Conservation (phyloP, 805 yeast genomes). For the Nakazawaea peltata region DNA sequence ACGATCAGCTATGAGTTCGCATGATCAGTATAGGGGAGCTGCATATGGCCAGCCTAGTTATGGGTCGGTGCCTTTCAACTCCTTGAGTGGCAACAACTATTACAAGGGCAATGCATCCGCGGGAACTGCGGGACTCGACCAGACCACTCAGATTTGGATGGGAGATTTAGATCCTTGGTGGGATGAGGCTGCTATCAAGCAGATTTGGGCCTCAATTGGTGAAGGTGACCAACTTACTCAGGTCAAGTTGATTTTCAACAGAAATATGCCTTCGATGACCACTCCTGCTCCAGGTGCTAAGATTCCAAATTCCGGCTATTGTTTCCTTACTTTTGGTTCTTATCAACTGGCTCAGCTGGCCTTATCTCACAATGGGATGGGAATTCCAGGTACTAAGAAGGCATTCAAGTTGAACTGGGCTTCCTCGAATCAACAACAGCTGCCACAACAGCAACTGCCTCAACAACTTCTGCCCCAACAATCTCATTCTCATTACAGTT, state of each 20-base stretch:
- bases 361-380: slow-evolving; percentile 52
- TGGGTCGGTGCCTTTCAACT: no score
- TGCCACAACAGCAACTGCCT: slow-evolving; percentile 3
- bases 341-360: slow-evolving; percentile 59
- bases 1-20: not conserved
- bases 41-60: no score
- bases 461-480: slow-evolving; percentile 4
- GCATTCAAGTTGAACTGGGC: slow-evolving; percentile 78
- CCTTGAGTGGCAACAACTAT: not conserved
- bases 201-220: slow-evolving; percentile 68
- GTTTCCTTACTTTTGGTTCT: slow-evolving; percentile 69
- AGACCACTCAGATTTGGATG: slow-evolving; percentile 68
- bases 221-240: slow-evolving; percentile 38
- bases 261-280: slow-evolving; percentile 21
- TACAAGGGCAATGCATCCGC: not conserved
- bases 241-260: slow-evolving; percentile 69
- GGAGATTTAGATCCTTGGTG: slow-evolving; percentile 84
- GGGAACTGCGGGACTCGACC: not conserved
- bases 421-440: slow-evolving; percentile 24
- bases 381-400: slow-evolving; percentile 58
- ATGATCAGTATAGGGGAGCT: no score
- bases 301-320: slow-evolving; percentile 74
- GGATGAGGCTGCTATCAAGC: slow-evolving; percentile 61
- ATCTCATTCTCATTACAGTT: slow-evolving; percentile 1
- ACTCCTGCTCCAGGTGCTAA: no score